These are phyloP conservation scores for Maudiozyma barnettii DNA, from an alignment of 805 yeast genomes.

Conservation along the genomic window DNA sequence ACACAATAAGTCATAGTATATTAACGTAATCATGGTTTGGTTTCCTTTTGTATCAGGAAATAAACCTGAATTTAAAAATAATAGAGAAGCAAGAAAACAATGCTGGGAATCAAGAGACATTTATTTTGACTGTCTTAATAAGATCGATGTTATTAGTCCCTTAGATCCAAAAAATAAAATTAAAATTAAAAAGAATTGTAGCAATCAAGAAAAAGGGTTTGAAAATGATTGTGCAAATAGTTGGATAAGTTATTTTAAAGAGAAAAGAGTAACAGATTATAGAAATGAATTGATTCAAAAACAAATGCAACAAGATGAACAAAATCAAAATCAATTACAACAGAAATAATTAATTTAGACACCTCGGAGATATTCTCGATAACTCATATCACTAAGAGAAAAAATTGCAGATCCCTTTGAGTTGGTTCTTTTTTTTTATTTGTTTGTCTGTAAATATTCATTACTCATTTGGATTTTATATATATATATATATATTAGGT, in stretches of 20 bases:
- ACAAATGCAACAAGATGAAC: neutral
- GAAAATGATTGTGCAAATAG: constrained; percentile 70
- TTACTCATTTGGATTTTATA: too few species aligned
- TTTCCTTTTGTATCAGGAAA: neutral
- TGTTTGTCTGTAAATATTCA: too few species aligned
- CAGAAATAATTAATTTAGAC: too few species aligned
- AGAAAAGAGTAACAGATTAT: constrained; percentile 72
- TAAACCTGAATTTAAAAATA: constrained; percentile 18
- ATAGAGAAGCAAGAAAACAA: constrained; percentile 55
- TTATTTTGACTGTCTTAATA: constrained; percentile 67
- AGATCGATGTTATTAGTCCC: constrained; percentile 49
- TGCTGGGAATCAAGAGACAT: constrained; percentile 90
- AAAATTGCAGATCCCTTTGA: too few species aligned
- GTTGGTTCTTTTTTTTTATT: too few species aligned
- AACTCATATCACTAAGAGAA: neutral
- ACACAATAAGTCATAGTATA: neutral
- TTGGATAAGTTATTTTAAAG: constrained; percentile 88
- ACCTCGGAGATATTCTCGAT: neutral
- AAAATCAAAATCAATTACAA: neutral
- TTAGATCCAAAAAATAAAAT: constrained; percentile 38
- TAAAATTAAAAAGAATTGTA: constrained; percentile 49
- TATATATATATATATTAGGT: too few species aligned
- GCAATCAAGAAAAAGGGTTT: constrained; percentile 45
- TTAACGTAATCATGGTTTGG: neutral
- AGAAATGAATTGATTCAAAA: constrained; percentile 13